Conservation (phyloP, 768 basidiomycete species). For the Tricholoma terreum region DNA sequence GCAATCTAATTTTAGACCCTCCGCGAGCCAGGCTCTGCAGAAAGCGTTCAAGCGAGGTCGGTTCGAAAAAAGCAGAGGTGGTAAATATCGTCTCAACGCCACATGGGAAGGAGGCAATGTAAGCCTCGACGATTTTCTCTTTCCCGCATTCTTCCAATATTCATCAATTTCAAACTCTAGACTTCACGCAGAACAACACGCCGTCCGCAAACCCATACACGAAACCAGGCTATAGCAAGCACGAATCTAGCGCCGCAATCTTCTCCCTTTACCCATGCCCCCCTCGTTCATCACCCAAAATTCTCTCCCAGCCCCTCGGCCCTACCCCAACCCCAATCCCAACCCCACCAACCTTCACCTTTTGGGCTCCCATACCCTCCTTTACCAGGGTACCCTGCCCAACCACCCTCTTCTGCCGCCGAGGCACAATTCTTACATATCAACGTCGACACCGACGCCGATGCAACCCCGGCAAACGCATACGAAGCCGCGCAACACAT, state of each 20-base stretch:
- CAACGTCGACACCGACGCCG: slow-evolving; percentile 10
- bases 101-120: slow-evolving; percentile 83
- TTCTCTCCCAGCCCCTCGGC: slow-evolving; percentile 17
- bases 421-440: slow-evolving; percentile 19
- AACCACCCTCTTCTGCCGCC: slow-evolving; percentile 26
- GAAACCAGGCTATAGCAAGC: slow-evolving; percentile 16
- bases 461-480: slow-evolving; percentile 45
- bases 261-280: slow-evolving; percentile 62
- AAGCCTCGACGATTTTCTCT: slow-evolving; percentile 27
- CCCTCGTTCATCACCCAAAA: slow-evolving; percentile 40
- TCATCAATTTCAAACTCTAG: slow-evolving; percentile 33
- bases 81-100: slow-evolving; percentile 73
- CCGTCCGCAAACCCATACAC: slow-evolving; percentile 58
- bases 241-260: slow-evolving; percentile 26
- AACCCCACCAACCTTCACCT: slow-evolving; percentile 6
- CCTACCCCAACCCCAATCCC: background rate
- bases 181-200: slow-evolving; percentile 76
- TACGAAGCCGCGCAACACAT: slow-evolving; percentile 80
- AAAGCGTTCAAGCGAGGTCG: slow-evolving; percentile 83
- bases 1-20: slow-evolving; percentile 86
- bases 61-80: slow-evolving; percentile 69
- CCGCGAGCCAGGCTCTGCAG: slow-evolving; percentile 85
- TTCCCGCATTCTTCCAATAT: background rate
- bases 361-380: slow-evolving; percentile 13
- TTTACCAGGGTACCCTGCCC: slow-evolving; percentile 14